A percentile compares a stretch with the other conserved stretches of the same genome.
Conservation (phyloP, 23 red algal genomes). For the Chondrus crispus region DNA sequence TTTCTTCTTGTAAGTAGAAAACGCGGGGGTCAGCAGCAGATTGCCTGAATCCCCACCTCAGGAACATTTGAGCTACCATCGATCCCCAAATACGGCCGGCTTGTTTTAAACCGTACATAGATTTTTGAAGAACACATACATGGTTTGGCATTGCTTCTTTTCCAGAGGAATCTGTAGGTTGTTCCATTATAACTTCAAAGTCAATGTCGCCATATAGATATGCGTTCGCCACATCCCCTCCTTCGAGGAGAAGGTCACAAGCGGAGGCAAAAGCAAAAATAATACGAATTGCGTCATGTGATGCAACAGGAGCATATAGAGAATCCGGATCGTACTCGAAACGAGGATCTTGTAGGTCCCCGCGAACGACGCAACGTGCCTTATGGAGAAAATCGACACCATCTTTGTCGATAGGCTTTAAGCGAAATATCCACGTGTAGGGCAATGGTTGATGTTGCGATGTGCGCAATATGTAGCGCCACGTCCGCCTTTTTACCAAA, state of each 20-base stretch:
- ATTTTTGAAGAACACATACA: background rate
- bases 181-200: background rate
- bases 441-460: background rate
- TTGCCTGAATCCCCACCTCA: background rate
- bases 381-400: background rate
- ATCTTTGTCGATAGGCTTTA: background rate
- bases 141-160: background rate
- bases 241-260: background rate
- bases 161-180: background rate
- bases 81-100: background rate
- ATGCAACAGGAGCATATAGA: background rate
- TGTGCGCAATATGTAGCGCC: background rate
- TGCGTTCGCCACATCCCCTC: background rate
- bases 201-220: slow-evolving; percentile 11
- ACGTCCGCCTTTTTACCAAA: background rate
- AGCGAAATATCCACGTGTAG: background rate
- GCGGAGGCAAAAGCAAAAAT: background rate
- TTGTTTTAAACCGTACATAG: background rate
- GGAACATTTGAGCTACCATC: background rate
- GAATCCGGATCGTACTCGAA: background rate
- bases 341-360: background rate
- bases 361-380: background rate
- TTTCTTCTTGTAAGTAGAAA: background rate
- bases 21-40: background rate
- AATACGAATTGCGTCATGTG: slow-evolving; percentile 5